phyloP scores from a whole-genome alignment of 2,329 filamentous ascomycete genomes.

The Claviceps spartinae region DNA sequence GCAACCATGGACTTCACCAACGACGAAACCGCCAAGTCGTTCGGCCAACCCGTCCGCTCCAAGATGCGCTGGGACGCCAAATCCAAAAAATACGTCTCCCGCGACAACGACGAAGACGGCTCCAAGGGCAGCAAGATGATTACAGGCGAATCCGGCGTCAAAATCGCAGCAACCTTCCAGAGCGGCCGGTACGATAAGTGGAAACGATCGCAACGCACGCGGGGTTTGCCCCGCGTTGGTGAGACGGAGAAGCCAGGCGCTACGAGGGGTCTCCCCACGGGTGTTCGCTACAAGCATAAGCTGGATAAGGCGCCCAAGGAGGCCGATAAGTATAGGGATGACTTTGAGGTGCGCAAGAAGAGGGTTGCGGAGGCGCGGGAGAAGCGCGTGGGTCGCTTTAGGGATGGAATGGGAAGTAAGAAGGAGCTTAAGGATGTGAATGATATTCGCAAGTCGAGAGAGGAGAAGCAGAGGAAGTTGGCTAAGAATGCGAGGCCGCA shows the following conservation, averaged over 20 bases:
- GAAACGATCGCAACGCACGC: constrained; percentile 75
- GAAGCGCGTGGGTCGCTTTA: constrained; percentile 63
- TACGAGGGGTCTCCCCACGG: constrained; percentile 15
- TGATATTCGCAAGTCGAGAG: constrained; percentile 74
- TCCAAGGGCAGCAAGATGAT: constrained; percentile 61
- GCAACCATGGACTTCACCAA: constrained; percentile 87
- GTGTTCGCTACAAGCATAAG: constrained; percentile 65
- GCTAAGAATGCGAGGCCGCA: constrained; percentile 81
- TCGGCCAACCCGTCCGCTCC: constrained; percentile 61
- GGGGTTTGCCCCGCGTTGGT: constrained; percentile 65
- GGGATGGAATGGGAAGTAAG: constrained; percentile 58
- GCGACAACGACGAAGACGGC: constrained; percentile 89
- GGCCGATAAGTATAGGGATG: constrained; percentile 82
- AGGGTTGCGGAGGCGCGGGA: constrained; percentile 76
- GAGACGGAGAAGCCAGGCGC: constrained; percentile 51
- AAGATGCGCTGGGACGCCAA: constrained; percentile 96
- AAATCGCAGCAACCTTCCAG: constrained; percentile 88
- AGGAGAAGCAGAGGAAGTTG: constrained; percentile 58
- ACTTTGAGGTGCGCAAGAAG: constrained; percentile 85
- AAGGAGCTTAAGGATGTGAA: constrained; percentile 68
- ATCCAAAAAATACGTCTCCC: constrained; percentile 83
- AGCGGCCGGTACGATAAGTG: constrained; percentile 88
- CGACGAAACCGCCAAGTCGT: constrained; percentile 69
- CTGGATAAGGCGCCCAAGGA: constrained; percentile 80
- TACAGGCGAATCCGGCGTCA: constrained; percentile 80